Conservation (phyloP, 805 yeast genomes). For the Clavispora asparagi region DNA sequence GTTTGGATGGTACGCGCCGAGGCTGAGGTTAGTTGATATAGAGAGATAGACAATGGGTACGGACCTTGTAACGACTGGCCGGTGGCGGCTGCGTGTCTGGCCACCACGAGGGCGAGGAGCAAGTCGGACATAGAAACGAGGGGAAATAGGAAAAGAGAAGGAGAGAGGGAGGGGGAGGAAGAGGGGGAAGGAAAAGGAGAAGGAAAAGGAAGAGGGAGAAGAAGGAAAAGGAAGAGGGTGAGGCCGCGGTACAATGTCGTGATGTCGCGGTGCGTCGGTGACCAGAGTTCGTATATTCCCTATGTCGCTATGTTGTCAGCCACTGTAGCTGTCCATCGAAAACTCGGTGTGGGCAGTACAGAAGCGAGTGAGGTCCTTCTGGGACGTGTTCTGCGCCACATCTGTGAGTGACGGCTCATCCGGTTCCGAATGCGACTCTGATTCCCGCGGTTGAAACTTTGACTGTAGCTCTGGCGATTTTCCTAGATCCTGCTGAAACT, state of each 20-base stretch:
- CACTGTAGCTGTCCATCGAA: neutral
- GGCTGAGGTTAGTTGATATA: neutral
- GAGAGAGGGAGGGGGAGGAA: neutral
- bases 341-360: neutral
- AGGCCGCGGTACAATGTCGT: neutral
- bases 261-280: neutral
- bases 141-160: neutral
- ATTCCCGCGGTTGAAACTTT: too few species aligned
- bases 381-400: too few species aligned
- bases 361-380: neutral
- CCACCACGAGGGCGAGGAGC: conserved; percentile 11
- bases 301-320: neutral
- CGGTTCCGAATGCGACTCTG: too few species aligned
- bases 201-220: neutral
- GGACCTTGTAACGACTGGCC: neutral
- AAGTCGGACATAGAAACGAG: conserved; percentile 4
- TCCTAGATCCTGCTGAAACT: too few species aligned
- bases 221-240: neutral
- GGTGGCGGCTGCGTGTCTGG: conserved; percentile 1
- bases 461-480: too few species aligned
- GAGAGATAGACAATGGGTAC: neutral
- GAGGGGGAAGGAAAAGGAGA: neutral
- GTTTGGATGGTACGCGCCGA: neutral
- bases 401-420: too few species aligned
- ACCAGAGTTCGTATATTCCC: neutral